Conservation (phyloP, 768 basidiomycete species). For the Suillus clintonianus region DNA sequence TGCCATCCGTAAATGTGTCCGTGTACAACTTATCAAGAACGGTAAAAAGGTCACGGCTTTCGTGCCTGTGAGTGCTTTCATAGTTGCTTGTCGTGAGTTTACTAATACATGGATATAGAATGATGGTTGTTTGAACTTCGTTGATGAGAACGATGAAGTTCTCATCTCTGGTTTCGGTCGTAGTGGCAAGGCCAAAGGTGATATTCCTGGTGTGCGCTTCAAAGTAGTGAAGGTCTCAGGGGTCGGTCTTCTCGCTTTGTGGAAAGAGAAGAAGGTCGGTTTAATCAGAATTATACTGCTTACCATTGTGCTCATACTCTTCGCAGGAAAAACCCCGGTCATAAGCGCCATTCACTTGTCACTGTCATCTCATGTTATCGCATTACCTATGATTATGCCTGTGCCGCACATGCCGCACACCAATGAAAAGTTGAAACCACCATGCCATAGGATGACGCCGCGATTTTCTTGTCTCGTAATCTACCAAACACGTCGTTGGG, state of each 20-base stretch:
- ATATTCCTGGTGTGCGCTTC: constrained; percentile 99
- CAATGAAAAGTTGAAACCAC: constrained; percentile 17
- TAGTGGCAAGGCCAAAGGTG: constrained; percentile 99
- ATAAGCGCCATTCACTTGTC: constrained; percentile 29
- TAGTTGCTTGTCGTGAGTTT: not conserved
- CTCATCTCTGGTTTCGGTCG: constrained; percentile 99
- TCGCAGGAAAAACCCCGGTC: constrained; percentile 74
- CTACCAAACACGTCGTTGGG: not conserved
- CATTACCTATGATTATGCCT: constrained; percentile 26
- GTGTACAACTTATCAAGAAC: constrained; percentile 99
- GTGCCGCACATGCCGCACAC: constrained; percentile 23
- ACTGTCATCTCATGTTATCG: constrained; percentile 12
- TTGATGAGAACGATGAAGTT: constrained; percentile 99
- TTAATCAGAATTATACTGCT: not conserved
- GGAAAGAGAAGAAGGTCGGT: constrained; percentile 98
- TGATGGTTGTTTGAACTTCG: constrained; percentile 97
- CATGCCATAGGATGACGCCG: not conserved
- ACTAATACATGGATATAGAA: constrained; percentile 50
- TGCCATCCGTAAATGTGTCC: constrained; percentile 99
- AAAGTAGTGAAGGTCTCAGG: constrained; percentile 99
- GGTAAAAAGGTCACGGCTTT: constrained; percentile 99
- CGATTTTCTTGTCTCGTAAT: not conserved
- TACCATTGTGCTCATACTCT: constrained; percentile 5
- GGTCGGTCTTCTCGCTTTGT: constrained; percentile 95
- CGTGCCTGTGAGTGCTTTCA: constrained; percentile 75